Evolutionary conservation across 768 basidiomycete genomes (phyloP), one percentile per base, ranked within the genome.

Genomic region (Suillus subluteus): DNA sequence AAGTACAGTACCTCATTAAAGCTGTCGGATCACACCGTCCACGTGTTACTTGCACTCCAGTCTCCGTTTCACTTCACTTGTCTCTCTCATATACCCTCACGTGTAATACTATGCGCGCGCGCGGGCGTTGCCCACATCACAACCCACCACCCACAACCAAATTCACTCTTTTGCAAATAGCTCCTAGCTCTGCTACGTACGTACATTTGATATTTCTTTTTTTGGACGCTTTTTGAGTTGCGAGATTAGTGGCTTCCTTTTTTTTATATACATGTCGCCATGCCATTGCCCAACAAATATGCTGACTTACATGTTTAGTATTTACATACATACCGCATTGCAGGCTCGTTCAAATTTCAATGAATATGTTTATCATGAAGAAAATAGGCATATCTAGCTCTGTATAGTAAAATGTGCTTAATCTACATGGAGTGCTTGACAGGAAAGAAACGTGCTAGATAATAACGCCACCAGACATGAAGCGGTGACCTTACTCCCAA

Each of bases 401-500:
- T 61, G 63, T 74, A 71, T 69, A 68, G 67, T 75, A 76, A 72
- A 63, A 61, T 71, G 68, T 74, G 76, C 65, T 73, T 77, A 77
- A 71, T 79, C 76, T 77, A 77, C 76, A 79, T 75, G 75, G 69
- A 69, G 69, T 79, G 77, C 71, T 72, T 54, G 72, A 66, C 76
- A 73, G 64, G 64, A 62, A 70, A 65, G 50, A 64, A 67, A 63
- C 54, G 71, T 68, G 67, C 70, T 70, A 75, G 64, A 64, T 66
- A 65, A 63, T 74, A 65, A 67, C 40, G 63, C 61, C 58, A 41
- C 62, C 30, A 63, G 58, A 58, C 54, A 62, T 52, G 66, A 67
- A 37, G 48, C 52, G 52, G 40, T 61, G 43, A 30, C 41, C 64
- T 78, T 70, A 85, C 68, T 85, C 84, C 84, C 84, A 85, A 6